Evolutionary conservation across 495 filamentous ascomycete species (phyloP), one percentile per base, ranked within the genome.

Genomic region (Articulospora tetracladia): DNA sequence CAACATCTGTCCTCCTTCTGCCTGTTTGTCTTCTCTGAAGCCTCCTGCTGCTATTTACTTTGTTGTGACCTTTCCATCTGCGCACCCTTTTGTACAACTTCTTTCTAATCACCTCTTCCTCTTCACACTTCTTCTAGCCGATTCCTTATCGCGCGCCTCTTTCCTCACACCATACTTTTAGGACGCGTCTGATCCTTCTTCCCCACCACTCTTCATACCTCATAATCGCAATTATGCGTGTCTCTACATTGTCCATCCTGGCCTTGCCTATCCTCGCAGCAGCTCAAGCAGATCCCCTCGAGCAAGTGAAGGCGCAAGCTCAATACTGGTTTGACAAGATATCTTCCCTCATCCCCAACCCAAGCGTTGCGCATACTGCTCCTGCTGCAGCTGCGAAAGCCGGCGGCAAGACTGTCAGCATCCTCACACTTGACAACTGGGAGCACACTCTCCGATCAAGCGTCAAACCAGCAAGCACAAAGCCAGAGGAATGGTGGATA

Each of bases 401-500:
- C 55, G 76, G 77, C 17, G 76, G 77, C 70, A 70, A 36, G 53
- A 75, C 67, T 70, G 80, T 86, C 66, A 71, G 74, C 54, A 81
- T 88, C 62, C 72, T 97, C 61, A 89, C 84, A 36, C 75, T 88
- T 61, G 71, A 82, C 48, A 90, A 90, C 82, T 94, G 89, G 86
- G 81, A 88, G 65, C 67, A 78, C 10, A 79, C 79, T 15, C 72
- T 90, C 56, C 83, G 92, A 61, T 79, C 74, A 23, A 86, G 88
- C 10, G 80, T 86, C 10, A 74, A 80, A 55, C 71, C 84, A 15
- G 75, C 68, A 6, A 76, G 77, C 51, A 78, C 75, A 25, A 74
- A 68, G 23, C 81, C 88, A 1, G 84, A 89, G 72, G 87, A 93
- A 71, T 96, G 88, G 90, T 83, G 88, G 76, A 76, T 96, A 59